phyloP scores from a whole-genome alignment of 352 stramenopile genomes.

The Phytophthora citrophthora region DNA sequence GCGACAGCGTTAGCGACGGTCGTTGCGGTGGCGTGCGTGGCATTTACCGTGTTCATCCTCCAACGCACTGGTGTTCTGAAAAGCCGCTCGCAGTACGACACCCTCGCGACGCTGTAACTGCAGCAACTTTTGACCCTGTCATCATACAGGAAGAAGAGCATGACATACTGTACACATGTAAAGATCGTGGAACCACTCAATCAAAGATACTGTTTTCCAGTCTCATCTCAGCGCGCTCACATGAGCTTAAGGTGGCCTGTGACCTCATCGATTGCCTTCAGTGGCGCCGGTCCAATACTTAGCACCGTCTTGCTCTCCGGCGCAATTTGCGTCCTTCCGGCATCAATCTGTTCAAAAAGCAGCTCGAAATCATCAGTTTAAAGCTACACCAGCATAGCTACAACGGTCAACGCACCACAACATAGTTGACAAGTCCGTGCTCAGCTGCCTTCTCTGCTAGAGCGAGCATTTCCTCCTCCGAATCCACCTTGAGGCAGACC shows the following conservation, averaged over 20 bases:
- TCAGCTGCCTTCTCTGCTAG: slow-evolving; percentile 69
- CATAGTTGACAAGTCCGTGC: slow-evolving; percentile 76
- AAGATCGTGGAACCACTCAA: not conserved
- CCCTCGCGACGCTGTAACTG: slow-evolving; percentile 58
- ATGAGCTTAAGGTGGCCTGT: slow-evolving; percentile 89
- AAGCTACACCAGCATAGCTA: not conserved
- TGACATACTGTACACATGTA: not conserved
- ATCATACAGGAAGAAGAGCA: slow-evolving; percentile 7
- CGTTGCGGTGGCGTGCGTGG: slow-evolving; percentile 41
- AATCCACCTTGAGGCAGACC: slow-evolving; percentile 87
- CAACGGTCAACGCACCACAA: slow-evolving; percentile 59
- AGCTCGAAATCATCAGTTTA: slow-evolving; percentile 13
- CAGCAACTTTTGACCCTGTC: slow-evolving; percentile 5
- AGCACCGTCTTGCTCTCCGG: slow-evolving; percentile 87
- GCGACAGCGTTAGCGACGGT: slow-evolving; percentile 53
- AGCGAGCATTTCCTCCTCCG: slow-evolving; percentile 80
- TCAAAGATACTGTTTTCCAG: not conserved
- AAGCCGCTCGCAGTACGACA: slow-evolving; percentile 46
- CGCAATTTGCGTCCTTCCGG: slow-evolving; percentile 86
- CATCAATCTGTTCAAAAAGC: slow-evolving; percentile 56
- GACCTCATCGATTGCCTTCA: slow-evolving; percentile 73
- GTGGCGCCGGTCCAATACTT: slow-evolving; percentile 75
- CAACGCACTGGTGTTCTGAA: slow-evolving; percentile 49
- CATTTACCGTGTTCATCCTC: slow-evolving; percentile 43
- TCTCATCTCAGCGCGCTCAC: slow-evolving; percentile 38